These are phyloP conservation scores for Blastocystis sp. DNA, from an alignment of 352 stramenopile genomes.

Conservation along the genomic window DNA sequence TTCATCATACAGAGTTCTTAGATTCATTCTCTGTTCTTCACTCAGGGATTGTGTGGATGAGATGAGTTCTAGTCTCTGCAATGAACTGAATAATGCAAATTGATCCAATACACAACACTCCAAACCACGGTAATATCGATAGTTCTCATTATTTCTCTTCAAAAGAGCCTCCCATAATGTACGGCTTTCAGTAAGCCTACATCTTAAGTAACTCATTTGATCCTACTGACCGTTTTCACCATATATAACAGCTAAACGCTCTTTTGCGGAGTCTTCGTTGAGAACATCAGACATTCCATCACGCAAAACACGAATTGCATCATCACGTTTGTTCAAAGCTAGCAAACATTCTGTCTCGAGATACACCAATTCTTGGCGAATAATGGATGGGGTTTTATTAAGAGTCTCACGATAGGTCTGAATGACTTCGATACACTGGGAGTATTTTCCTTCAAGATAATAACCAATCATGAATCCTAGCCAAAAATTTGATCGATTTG, in stretches of 20 bases:
- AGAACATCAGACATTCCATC: slow-evolving; percentile 42
- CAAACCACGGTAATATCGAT: slow-evolving; percentile 12
- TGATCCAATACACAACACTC: slow-evolving; percentile 31
- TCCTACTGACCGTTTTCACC: neutral
- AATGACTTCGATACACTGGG: slow-evolving; percentile 24
- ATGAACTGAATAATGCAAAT: neutral
- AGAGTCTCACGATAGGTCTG: slow-evolving; percentile 14
- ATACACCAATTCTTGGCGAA: slow-evolving; percentile 32
- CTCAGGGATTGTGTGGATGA: neutral
- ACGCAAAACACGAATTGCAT: neutral
- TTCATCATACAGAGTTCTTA: neutral
- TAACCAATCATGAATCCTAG: slow-evolving; percentile 45
- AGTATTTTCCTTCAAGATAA: slow-evolving; percentile 44
- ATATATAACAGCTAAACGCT: slow-evolving; percentile 10
- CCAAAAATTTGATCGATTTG: slow-evolving; percentile 22
- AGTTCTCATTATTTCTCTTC: slow-evolving; percentile 20
- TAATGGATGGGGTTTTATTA: neutral
- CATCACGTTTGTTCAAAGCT: neutral
- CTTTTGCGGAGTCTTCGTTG: slow-evolving; percentile 31
- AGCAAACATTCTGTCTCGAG: slow-evolving; percentile 33
- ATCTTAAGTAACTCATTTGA: neutral
- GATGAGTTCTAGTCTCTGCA: neutral
- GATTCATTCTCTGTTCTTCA: neutral
- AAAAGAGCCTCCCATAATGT: neutral
- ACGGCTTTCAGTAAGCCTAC: neutral